These are phyloP conservation scores for Bremia lactucae DNA, from an alignment of 352 stramenopile species.

Conservation along the genomic window DNA sequence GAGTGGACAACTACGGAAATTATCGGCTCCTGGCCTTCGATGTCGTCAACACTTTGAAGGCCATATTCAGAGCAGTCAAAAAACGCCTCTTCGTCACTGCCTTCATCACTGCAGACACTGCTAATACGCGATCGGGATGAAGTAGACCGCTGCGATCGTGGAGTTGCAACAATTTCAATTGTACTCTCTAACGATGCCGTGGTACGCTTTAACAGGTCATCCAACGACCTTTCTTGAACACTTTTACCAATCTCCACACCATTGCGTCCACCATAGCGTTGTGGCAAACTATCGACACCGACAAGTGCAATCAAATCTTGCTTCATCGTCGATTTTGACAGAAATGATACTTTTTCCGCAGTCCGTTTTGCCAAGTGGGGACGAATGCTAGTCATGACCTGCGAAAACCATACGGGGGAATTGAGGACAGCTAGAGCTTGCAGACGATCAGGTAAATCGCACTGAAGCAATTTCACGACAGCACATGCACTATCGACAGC, in stretches of 20 bases:
- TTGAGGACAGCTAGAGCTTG: conserved; percentile 55
- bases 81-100: conserved; percentile 72
- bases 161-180: conserved; percentile 55
- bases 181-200: conserved; percentile 61
- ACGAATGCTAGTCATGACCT: conserved; percentile 55
- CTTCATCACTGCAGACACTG: conserved; percentile 35
- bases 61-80: conserved; percentile 75
- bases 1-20: conserved; percentile 73
- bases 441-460: conserved; percentile 53
- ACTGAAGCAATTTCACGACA: conserved; percentile 48
- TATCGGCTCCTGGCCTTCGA: conserved; percentile 42
- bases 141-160: conserved; percentile 12
- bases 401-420: conserved; percentile 69
- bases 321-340: conserved; percentile 27
- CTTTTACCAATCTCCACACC: conserved; percentile 70
- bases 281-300: conserved; percentile 58
- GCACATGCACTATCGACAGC: conserved; percentile 47
- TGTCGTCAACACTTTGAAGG: conserved; percentile 47
- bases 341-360: conserved; percentile 56
- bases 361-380: conserved; percentile 48
- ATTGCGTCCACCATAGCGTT: conserved; percentile 61
- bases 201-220: conserved; percentile 57
- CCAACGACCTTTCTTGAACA: conserved; percentile 53
- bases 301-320: conserved; percentile 48
- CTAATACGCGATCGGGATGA: conserved; percentile 20